Percentiles rank a stretch among this genome's conserved stretches.
phyloP scores from a whole-genome alignment of 2,329 filamentous ascomycete species.

The Fusarium metavorans region DNA sequence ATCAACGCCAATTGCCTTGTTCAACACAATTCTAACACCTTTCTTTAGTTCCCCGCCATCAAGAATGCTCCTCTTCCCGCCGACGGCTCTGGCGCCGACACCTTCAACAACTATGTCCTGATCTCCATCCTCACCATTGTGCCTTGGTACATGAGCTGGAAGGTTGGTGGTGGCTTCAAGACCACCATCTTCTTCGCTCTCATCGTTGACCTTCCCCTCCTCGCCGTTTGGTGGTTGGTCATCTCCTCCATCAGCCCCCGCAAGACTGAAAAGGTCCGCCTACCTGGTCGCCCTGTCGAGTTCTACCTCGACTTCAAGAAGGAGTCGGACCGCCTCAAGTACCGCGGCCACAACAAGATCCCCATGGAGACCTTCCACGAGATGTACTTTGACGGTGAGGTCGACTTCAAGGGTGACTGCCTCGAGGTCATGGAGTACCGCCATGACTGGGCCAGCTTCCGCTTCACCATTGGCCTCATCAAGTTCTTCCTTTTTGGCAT shows the following conservation, averaged over 20 bases:
- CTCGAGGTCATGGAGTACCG: constrained; percentile 92
- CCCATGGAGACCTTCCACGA: constrained; percentile 95
- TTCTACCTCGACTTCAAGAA: constrained; percentile 89
- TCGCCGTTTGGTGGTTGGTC: constrained; percentile 85
- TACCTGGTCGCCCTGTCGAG: constrained; percentile 88
- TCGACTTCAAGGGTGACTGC: constrained; percentile 94
- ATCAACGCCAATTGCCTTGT: not conserved
- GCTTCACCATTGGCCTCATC: constrained; percentile 87
- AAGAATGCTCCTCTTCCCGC: constrained; percentile 95
- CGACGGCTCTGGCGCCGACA: constrained; percentile 84
- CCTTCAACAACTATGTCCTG: constrained; percentile 87
- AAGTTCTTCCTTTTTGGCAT: constrained; percentile 90
- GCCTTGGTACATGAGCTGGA: constrained; percentile 85
- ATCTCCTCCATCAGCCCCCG: constrained; percentile 85
- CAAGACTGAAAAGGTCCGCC: constrained; percentile 91
- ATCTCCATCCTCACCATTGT: constrained; percentile 76
- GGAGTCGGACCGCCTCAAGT: constrained; percentile 70
- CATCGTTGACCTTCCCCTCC: constrained; percentile 81
- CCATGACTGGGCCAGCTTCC: constrained; percentile 97
- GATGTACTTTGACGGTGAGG: constrained; percentile 96
- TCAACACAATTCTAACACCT: constrained; percentile 8
- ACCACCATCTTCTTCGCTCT: constrained; percentile 88
- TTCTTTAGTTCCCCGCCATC: constrained; percentile 70
- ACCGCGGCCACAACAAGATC: constrained; percentile 83
- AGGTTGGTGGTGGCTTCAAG: constrained; percentile 88